Evolutionary conservation across 2,329 filamentous ascomycete genomes (phyloP).

Genomic region (Fusarium devonianum): DNA sequence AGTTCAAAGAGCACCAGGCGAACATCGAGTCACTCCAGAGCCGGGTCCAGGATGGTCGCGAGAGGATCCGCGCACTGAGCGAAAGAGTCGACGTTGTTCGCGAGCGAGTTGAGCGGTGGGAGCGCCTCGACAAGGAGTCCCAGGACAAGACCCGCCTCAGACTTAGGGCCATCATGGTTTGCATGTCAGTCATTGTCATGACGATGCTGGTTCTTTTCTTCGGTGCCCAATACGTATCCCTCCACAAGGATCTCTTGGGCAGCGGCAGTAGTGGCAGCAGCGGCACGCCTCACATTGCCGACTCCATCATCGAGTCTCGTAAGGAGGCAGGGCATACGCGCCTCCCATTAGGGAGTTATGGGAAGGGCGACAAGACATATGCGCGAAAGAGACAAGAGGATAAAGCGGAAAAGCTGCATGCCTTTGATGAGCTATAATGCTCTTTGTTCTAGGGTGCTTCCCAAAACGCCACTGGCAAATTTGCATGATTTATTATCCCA

Average conservation of each 20-base stretch:
- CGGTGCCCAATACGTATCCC: slow-evolving; percentile 39
- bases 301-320: slow-evolving; percentile 34
- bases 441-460: slow-evolving; percentile 3
- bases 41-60: slow-evolving; percentile 66
- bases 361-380: slow-evolving; percentile 34
- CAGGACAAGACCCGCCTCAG: slow-evolving; percentile 71
- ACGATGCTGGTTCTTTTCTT: slow-evolving; percentile 55
- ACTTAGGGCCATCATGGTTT: slow-evolving; percentile 69
- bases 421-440: slow-evolving; percentile 56
- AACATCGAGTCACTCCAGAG: slow-evolving; percentile 68
- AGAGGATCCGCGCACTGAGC: slow-evolving; percentile 66
- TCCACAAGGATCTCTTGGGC: slow-evolving; percentile 14
- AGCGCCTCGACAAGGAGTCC: slow-evolving; percentile 70
- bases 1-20: slow-evolving; percentile 70
- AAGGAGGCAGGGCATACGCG: slow-evolving; percentile 35
- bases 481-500: slow-evolving; percentile 12
- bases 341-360: slow-evolving; percentile 28
- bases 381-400: slow-evolving; percentile 40
- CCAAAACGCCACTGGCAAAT: slow-evolving; percentile 3
- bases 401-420: slow-evolving; percentile 50
- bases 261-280: slow-evolving; percentile 17
- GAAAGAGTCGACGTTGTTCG: slow-evolving; percentile 70
- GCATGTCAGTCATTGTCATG: slow-evolving; percentile 59
- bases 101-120: slow-evolving; percentile 70
- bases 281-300: slow-evolving; percentile 25